A percentile compares a stretch with the other conserved stretches of the same genome.
These are phyloP conservation scores for Talaromyces sp. DNA, from an alignment of 2,329 filamentous ascomycete species.

Conservation along the genomic window DNA sequence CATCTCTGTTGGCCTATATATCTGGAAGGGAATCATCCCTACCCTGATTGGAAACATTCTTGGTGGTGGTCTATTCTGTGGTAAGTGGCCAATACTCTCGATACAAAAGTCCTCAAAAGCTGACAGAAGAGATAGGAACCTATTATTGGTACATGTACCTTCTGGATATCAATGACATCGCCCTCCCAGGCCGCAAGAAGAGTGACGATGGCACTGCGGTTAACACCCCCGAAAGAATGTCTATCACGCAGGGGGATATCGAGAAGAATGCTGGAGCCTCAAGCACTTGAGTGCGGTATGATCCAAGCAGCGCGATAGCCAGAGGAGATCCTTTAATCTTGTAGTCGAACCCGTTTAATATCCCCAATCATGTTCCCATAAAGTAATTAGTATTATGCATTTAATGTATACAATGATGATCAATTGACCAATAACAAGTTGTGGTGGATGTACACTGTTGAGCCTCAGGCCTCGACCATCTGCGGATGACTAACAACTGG, in stretches of 20 bases:
- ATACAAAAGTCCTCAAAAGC: neutral
- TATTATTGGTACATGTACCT: slow-evolving; percentile 56
- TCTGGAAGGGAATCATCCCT: slow-evolving; percentile 62
- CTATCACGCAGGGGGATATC: slow-evolving; percentile 4
- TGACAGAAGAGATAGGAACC: slow-evolving; percentile 23
- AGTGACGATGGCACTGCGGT: neutral
- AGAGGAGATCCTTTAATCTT: no score
- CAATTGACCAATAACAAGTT: no score
- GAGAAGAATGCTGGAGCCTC: slow-evolving; percentile 11
- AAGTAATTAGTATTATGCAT: no score
- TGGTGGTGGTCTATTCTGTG: slow-evolving; percentile 58
- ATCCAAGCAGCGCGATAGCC: neutral
- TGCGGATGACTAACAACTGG: no score
- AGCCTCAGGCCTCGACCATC: no score
- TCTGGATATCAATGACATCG: slow-evolving; percentile 22
- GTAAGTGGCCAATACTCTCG: slow-evolving; percentile 22
- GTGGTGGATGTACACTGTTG: no score
- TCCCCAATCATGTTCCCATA: no score
- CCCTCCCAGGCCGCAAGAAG: slow-evolving; percentile 17
- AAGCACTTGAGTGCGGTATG: neutral
- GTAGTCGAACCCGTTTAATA: no score
- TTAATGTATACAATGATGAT: no score
- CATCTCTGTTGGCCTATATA: slow-evolving; percentile 54
- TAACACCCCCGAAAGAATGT: neutral
- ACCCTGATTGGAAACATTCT: slow-evolving; percentile 57